Evolutionary conservation across 2,329 filamentous ascomycete genomes (phyloP), one percentile per base, ranked within the genome.

Genomic region (Microdochium nivale): DNA sequence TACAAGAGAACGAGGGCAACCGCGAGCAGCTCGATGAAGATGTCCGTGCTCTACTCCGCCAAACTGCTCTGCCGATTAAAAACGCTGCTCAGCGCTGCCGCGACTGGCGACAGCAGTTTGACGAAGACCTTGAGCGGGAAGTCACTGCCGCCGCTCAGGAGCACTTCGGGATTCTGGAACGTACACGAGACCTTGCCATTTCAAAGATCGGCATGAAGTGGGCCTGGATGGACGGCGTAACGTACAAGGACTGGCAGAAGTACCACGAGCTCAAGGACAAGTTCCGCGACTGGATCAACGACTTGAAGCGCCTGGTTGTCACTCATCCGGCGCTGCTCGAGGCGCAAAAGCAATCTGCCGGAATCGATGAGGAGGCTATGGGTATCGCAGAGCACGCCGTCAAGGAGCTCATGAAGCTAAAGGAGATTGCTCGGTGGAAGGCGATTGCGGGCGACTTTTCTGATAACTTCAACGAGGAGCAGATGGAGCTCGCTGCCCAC

Each of bases 161-260:
- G 40, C 92, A 92, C 47, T 82, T 96, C 51, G 80, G 85, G 62
- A 89, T 95, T 16, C 79, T 96, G 30, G 87, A 92, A 56, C 81
- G 83, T 62, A 91, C 94, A 54, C 83, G 88, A 43, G 87, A 91
- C 60, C 76, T 96, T 33, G 89, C 90, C 5, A 77, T 96, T 32
- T 89, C 95, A 65, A 89, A 95, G 66, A 90, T 96, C 51, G 91
- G 91, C 52, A 92, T 95, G 83, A 82, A 81, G 63, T 99, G 94
- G 91, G 90, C 92, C 13, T 95, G 89, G 86, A 94, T 90, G 72
- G 90, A 97, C 53, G 90, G 90, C 30, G 81, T 99, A 55, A 95
- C 92, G 1, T 96, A 99, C 76, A 91, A 95, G 67, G 90, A 99
- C 67, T 99, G 94, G 94, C 83, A 86, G 54, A 94, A 92, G 66